A percentile compares a stretch with the other conserved stretches of the same genome.
These are phyloP conservation scores for Malus hybrid DNA, from an alignment of 331 rosid species.

Conservation along the genomic window DNA sequence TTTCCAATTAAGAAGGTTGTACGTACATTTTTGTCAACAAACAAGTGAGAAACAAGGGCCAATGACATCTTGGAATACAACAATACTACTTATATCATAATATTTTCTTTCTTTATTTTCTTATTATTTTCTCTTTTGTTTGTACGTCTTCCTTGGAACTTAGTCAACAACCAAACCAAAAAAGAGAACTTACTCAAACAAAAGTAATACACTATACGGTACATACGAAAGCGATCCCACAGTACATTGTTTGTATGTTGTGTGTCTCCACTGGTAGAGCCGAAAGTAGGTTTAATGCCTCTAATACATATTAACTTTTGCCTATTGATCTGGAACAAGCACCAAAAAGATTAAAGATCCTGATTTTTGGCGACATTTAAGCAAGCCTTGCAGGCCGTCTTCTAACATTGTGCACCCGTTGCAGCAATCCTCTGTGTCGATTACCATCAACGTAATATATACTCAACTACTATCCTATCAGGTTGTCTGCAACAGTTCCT, in stretches of 20 bases:
- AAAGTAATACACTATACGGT: neutral
- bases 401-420: neutral
- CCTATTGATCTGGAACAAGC: neutral
- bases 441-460: neutral
- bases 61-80: neutral
- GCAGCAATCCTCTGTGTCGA: neutral
- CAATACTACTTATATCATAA: neutral
- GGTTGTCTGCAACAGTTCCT: conserved; percentile 78
- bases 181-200: neutral
- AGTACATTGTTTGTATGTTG: neutral
- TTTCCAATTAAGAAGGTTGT: no score
- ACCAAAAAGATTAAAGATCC: neutral
- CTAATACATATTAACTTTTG: neutral
- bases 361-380: neutral
- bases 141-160: neutral
- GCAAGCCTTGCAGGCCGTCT: neutral
- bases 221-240: neutral
- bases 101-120: no score
- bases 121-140: neutral
- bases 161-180: neutral
- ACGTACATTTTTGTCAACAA: no score
- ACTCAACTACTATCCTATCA: conserved; percentile 24
- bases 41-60: neutral
- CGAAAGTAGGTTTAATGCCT: neutral
- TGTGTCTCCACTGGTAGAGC: neutral